Conservation (phyloP, 352 stramenopile genomes). For the Globisporangium solare region DNA sequence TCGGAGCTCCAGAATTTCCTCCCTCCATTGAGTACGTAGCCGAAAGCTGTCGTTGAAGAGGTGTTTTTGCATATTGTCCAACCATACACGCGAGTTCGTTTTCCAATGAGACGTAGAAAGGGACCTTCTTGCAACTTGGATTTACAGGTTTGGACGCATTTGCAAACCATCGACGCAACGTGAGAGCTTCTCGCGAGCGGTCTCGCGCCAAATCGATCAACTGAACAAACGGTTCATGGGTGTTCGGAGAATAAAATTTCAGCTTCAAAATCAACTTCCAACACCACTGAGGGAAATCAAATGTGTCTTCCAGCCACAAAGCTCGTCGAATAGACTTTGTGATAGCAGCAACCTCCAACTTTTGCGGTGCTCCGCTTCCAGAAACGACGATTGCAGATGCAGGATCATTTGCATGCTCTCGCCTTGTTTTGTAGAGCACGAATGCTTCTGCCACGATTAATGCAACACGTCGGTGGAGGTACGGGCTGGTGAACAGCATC, state of each 20-base stretch:
- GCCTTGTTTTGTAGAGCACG: slow-evolving; percentile 58
- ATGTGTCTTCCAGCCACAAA: slow-evolving; percentile 51
- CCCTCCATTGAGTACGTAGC: slow-evolving; percentile 3
- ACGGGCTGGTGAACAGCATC: slow-evolving; percentile 57
- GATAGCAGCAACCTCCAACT: slow-evolving; percentile 49
- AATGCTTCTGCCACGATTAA: slow-evolving; percentile 76
- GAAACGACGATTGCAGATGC: slow-evolving; percentile 36
- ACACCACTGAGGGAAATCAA: slow-evolving; percentile 84
- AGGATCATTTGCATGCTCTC: slow-evolving; percentile 30
- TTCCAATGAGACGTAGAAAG: slow-evolving; percentile 55
- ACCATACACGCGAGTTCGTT: slow-evolving; percentile 23
- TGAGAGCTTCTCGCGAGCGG: slow-evolving; percentile 66
- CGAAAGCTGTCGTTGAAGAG: slow-evolving; percentile 3
- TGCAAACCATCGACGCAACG: slow-evolving; percentile 74
- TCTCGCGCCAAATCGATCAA: slow-evolving; percentile 74
- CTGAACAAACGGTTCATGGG: slow-evolving; percentile 56
- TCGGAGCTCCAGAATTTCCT: slow-evolving; percentile 30
- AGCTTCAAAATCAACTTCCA: slow-evolving; percentile 84
- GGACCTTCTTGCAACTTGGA: slow-evolving; percentile 23
- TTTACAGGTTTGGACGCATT: slow-evolving; percentile 26
- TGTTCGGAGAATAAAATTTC: slow-evolving; percentile 71
- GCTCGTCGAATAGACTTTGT: slow-evolving; percentile 72
- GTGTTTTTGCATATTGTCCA: slow-evolving; percentile 2
- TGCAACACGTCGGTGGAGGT: slow-evolving; percentile 72
- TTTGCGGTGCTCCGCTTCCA: slow-evolving; percentile 42